Base-by-base conservation (phyloP, 2,329 filamentous ascomycete species). In the Setomelanomma holmii region DNA sequence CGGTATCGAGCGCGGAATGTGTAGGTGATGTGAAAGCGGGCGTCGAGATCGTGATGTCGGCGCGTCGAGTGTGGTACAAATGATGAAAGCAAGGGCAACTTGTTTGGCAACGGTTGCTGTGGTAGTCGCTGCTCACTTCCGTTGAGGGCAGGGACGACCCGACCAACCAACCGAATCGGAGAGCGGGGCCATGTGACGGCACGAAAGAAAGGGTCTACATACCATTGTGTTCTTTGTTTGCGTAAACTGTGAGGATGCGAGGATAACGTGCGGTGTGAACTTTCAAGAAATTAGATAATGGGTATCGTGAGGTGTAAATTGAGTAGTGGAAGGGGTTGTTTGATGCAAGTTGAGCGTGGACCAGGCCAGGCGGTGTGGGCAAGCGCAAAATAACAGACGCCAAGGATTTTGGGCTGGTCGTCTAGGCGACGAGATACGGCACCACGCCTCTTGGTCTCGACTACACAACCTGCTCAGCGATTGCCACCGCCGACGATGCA, bases 181-280 rank as follows among this genome's bases (percentile, higher is more conserved):
- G 40, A 21, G 52, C 30, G 38, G 30, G 22, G 43, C 22, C 46
- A 50, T 45, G 50, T 48, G 43, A 36, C 34, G 3, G 50, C 44
- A 33, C 36, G 39, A 42, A 33, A 43, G 40, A 40, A n/a, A 27
- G 33, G 27, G 27, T 34, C 34, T 48, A 57, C 64, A 51, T 51
- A 66, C 62, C 64, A 66, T 67, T 56, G 57, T 58, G 53, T 40
- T n/a, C 19, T 35, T 34, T 57, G 36, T 55, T 23, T 51, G 39
- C 40, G 14, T 35, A 12, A 14, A 45, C 38, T 47, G 49, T 45
- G 52, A 34, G 17, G 38, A n/a, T 33, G n/a, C 38, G 45, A 7
- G 4, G n/a, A 20, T 33, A 34, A 45, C 36, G 43, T 56, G 44
- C n/a, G n/a, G n/a, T 56, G 45, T 36, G 16, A 38, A 40, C 23